Base-by-base conservation (phyloP, 192 early-diverging fungal species). In the Helicostylum pulchrum region DNA sequence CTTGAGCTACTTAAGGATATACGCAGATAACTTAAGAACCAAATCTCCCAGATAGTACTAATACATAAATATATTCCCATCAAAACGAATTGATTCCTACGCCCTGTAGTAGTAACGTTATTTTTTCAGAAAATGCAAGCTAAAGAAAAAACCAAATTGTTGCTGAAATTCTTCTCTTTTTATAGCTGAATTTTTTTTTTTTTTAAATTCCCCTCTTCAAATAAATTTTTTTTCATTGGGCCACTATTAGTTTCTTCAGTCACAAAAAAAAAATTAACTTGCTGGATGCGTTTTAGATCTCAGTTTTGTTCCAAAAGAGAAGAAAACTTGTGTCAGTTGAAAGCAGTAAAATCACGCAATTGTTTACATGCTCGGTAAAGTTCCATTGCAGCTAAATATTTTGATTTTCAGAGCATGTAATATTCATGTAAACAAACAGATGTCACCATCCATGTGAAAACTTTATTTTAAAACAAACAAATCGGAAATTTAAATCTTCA, bases 1-100 rank as follows among this genome's bases (percentile, higher is more conserved):
- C 50, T 64, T 53, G 50, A 53, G 36, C 6, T 43, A 39, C 62
- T 30, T 44, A 36, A 43, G 62, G 39, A 53, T 44, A 44, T 64
- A 42, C 62, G 36, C 51, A 64, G 62, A 64, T 62, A 20, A 52
- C 26, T 49, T 52, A 19, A 51, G 19, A 48, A 3, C 47, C n/a
- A 17, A 34, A 32, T 48, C 61, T 46, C 47, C 61, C 45, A 36
- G 32, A 32, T 45, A 26, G 32, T 48, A 42, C 47, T 23, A 36
- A 8, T 20, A 17, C 32, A 17, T 19, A 31, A 21, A 46, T 46
- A 20, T 44, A 39, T 32, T n/a, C 26, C 30, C 46, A 42, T 4
- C 45, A 48, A 36, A 49, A 49, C 48, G 17, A 50, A 46, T 49
- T 32, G 51, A 34, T 36, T 30, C 61, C 61, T 62, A 51, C 32